Percentiles rank a stretch among this genome's conserved stretches.
Evolutionary conservation across 768 basidiomycete species (phyloP).

Genomic region (Pulveroboletus sp.): DNA sequence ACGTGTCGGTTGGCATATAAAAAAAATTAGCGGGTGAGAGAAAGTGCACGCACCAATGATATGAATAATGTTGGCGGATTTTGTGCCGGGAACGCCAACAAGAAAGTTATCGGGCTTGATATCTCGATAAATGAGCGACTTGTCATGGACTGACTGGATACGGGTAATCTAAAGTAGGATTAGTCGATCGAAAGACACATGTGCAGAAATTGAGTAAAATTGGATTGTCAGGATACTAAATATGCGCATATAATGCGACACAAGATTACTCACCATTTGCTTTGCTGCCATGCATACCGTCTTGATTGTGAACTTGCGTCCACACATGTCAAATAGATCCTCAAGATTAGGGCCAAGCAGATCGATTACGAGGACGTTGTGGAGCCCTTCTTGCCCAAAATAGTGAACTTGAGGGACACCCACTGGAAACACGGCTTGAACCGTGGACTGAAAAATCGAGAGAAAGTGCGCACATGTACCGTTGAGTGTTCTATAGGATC

Average conservation of each 20-base stretch:
- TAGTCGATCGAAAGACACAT: conserved; percentile 1
- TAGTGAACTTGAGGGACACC: conserved; percentile 98
- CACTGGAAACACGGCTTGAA: conserved; percentile 44
- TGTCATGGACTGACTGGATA: conserved; percentile 97
- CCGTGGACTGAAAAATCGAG: conserved; percentile 10
- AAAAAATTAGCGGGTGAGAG: conserved; percentile 5
- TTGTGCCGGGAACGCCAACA: conserved; percentile 89
- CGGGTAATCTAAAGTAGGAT: conserved; percentile 73
- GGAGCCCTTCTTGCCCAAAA: conserved; percentile 97
- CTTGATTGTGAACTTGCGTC: conserved; percentile 96
- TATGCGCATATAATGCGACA: conserved; percentile 1
- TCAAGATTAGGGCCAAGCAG: conserved; percentile 96
- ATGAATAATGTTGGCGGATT: conserved; percentile 84
- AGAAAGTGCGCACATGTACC: conserved; percentile 67
- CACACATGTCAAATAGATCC: conserved; percentile 98
- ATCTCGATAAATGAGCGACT: conserved; percentile 97
- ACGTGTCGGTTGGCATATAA: conserved; percentile 3
- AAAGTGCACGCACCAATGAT: conserved; percentile 66
- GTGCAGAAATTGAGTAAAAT: background rate
- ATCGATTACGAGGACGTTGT: conserved; percentile 94
- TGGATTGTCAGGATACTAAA: background rate
- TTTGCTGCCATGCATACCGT: conserved; percentile 99
- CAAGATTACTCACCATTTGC: conserved; percentile 77
- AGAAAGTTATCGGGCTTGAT: conserved; percentile 99
- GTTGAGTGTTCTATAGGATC: conserved; percentile 93